A percentile compares a stretch with the other conserved stretches of the same genome.
These are phyloP conservation scores for Coemansia sp. DNA, from an alignment of 192 early-diverging fungal genomes.

Conservation along the genomic window DNA sequence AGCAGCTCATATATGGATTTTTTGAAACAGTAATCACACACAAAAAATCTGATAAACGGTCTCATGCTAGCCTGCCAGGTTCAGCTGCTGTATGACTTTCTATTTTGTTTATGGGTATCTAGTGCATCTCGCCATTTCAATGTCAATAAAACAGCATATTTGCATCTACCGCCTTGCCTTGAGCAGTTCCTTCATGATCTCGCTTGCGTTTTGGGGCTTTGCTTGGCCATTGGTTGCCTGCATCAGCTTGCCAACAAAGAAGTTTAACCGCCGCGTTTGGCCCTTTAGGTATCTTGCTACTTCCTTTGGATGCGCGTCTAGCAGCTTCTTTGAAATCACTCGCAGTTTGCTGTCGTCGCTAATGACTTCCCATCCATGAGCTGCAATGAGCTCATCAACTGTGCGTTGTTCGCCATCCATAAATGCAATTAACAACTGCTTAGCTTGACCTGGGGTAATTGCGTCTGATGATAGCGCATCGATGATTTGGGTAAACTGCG, in stretches of 20 bases:
- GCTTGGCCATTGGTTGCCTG: constrained; percentile 73
- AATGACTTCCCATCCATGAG: constrained; percentile 62
- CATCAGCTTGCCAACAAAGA: constrained; percentile 86
- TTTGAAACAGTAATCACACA: constrained; percentile 12
- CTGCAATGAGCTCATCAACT: constrained; percentile 60
- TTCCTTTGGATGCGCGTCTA: constrained; percentile 49
- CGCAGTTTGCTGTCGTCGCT: constrained; percentile 21
- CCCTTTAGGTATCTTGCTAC: constrained; percentile 63
- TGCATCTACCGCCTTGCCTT: constrained; percentile 11
- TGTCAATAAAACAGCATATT: neutral
- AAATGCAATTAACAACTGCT: constrained; percentile 68
- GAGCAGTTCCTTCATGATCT: constrained; percentile 53
- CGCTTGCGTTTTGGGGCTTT: constrained; percentile 69
- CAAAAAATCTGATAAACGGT: neutral
- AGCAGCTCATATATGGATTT: constrained; percentile 6
- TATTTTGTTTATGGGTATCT: neutral
- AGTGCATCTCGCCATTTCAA: neutral
- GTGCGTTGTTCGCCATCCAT: constrained; percentile 60
- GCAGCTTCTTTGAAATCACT: constrained; percentile 14
- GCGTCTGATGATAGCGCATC: constrained; percentile 58
- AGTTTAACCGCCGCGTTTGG: constrained; percentile 66
- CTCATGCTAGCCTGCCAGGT: neutral
- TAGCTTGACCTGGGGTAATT: constrained; percentile 68
- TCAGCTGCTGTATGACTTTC: neutral
- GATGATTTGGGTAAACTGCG: constrained; percentile 62